A percentile compares a stretch with the other conserved stretches of the same genome.
These are phyloP conservation scores for Podochytrium sp. DNA, from an alignment of 192 early-diverging fungal species.

Conservation along the genomic window DNA sequence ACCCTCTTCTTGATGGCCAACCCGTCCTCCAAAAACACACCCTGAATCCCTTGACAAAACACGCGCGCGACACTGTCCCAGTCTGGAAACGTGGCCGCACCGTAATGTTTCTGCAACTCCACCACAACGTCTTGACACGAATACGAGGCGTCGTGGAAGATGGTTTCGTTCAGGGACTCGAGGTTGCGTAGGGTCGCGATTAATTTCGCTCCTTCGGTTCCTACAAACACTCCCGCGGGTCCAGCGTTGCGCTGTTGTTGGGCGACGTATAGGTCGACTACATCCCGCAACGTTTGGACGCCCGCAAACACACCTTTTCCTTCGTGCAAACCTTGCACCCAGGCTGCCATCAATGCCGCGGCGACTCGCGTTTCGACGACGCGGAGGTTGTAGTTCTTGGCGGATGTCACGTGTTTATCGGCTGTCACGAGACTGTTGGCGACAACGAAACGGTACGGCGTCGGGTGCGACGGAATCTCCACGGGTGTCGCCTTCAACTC, in stretches of 20 bases:
- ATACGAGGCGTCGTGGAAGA: constrained; percentile 37
- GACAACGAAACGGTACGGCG: constrained; percentile 76
- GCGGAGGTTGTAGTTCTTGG: constrained; percentile 88
- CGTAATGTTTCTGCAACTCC: constrained; percentile 30
- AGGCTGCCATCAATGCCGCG: constrained; percentile 54
- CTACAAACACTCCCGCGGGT: background rate
- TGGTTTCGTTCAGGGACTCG: constrained; percentile 23
- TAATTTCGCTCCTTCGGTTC: background rate
- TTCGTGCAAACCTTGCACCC: constrained; percentile 28
- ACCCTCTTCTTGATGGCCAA: constrained; percentile 81
- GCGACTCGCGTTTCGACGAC: constrained; percentile 89
- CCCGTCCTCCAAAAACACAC: constrained; percentile 47
- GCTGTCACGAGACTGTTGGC: constrained; percentile 85
- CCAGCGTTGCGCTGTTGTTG: background rate
- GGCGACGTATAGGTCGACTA: constrained; percentile 30
- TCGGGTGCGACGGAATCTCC: constrained; percentile 58
- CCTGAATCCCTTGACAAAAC: constrained; percentile 38
- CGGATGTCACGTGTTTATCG: constrained; percentile 87
- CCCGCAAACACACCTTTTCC: constrained; percentile 52
- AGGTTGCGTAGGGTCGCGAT: background rate
- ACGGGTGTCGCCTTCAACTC: constrained; percentile 63
- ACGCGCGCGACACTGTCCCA: constrained; percentile 37
- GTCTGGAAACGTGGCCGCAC: constrained; percentile 29
- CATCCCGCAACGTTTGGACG: constrained; percentile 42
- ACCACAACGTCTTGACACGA: constrained; percentile 37